These are phyloP conservation scores for Capronia epimyces DNA, from an alignment of 2,329 filamentous ascomycete species.

Conservation along the genomic window DNA sequence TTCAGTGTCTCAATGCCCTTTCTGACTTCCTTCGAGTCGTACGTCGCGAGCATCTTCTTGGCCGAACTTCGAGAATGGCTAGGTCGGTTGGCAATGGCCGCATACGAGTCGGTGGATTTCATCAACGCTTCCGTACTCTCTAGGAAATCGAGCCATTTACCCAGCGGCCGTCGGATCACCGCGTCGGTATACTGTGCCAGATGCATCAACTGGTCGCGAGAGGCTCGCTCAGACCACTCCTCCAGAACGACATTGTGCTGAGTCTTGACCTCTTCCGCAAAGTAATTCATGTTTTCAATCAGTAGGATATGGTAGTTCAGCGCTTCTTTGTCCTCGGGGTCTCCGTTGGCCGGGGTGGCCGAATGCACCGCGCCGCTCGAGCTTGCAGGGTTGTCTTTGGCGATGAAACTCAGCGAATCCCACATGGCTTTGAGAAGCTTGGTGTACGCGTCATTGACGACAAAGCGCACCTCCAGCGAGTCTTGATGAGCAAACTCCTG, in stretches of 20 bases:
- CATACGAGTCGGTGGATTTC: constrained; percentile 40
- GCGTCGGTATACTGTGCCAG: constrained; percentile 80
- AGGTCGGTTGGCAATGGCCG: constrained; percentile 68
- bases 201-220: constrained; percentile 75
- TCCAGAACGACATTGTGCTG: constrained; percentile 69
- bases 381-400: constrained; percentile 60
- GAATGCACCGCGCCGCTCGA: constrained; percentile 35
- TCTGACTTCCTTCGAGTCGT: constrained; percentile 78
- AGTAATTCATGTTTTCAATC: constrained; percentile 99
- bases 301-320: constrained; percentile 95
- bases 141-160: constrained; percentile 77
- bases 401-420: constrained; percentile 92
- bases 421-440: constrained; percentile 94
- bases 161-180: constrained; percentile 81
- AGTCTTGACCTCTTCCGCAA: constrained; percentile 81
- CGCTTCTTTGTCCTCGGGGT: constrained; percentile 88
- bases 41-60: constrained; percentile 74
- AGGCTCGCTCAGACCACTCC: constrained; percentile 74
- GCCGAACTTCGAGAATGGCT: constrained; percentile 77
- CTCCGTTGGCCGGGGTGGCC: constrained; percentile 37
- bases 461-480: constrained; percentile 63
- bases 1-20: constrained; percentile 85
- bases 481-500: constrained; percentile 51
- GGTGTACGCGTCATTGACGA: constrained; percentile 80
- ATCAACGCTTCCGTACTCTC: constrained; percentile 76